phyloP scores from a whole-genome alignment of 805 yeast species.

The Wickerhamomyces rabaulensis region DNA sequence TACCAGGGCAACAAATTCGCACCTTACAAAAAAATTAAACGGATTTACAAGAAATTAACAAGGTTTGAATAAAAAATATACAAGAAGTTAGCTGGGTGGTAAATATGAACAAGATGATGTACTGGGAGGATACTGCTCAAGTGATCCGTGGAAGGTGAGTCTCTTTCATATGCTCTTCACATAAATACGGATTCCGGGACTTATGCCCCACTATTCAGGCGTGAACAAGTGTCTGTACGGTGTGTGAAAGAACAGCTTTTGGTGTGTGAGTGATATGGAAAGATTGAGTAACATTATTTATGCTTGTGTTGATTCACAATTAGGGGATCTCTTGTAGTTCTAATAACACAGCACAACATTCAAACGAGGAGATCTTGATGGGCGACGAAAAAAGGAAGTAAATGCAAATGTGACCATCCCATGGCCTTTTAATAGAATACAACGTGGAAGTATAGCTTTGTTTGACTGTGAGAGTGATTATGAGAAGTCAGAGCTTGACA shows the following conservation, averaged over 20 bases:
- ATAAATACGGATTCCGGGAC: background rate
- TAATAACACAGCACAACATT: background rate
- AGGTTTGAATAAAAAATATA: background rate
- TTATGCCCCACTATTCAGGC: background rate
- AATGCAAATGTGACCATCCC: background rate
- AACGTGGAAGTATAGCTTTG: too few species aligned
- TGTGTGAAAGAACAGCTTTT: too few species aligned
- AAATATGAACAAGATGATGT: background rate
- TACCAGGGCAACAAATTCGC: background rate
- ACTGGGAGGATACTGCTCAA: background rate
- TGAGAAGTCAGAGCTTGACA: conserved; percentile 76
- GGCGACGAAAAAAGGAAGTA: background rate
- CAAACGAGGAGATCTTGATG: background rate
- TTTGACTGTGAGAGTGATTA: conserved; percentile 11
- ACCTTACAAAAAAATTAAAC: background rate
- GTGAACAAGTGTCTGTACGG: too few species aligned
- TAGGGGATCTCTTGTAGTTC: too few species aligned
- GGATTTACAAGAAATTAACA: background rate
- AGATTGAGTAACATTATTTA: background rate
- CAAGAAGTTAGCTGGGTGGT: background rate
- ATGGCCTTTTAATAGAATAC: background rate
- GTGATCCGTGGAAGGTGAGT: background rate
- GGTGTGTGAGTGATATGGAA: too few species aligned
- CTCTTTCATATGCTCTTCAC: background rate
- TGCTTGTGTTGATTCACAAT: too few species aligned